These are phyloP conservation scores for Centrapalus pauciflorus DNA, from an alignment of 129 eudicot species.

Conservation along the genomic window DNA sequence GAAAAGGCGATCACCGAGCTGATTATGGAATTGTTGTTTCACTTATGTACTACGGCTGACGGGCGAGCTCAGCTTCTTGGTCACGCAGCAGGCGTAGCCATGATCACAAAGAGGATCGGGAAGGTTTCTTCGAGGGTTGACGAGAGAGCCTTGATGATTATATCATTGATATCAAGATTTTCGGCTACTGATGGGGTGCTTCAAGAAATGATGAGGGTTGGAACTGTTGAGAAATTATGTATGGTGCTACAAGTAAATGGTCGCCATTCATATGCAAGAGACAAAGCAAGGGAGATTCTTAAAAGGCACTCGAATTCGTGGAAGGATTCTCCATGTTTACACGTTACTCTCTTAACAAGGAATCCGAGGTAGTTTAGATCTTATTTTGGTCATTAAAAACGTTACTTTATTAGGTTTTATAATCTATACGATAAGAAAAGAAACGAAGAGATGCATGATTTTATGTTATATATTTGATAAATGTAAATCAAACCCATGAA, in stretches of 20 bases:
- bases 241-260: constrained; percentile 45
- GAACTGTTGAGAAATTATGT: constrained; percentile 45
- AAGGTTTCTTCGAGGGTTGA: constrained; percentile 46
- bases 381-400: constrained; percentile 8
- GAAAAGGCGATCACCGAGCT: constrained; percentile 49
- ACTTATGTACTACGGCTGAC: constrained; percentile 54
- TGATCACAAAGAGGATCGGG: constrained; percentile 44
- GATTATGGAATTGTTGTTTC: constrained; percentile 40
- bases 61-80: constrained; percentile 52
- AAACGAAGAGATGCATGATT: not conserved
- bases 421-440: not conserved
- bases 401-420: not conserved
- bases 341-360: constrained; percentile 32
- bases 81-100: constrained; percentile 61
- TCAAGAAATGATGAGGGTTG: constrained; percentile 50
- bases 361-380: constrained; percentile 14
- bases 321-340: constrained; percentile 53
- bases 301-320: constrained; percentile 51
- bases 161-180: constrained; percentile 39
- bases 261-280: constrained; percentile 34
- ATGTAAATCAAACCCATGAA: not conserved
- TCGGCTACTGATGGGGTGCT: constrained; percentile 43
- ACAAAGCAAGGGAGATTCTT: constrained; percentile 49
- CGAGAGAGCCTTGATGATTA: constrained; percentile 45
- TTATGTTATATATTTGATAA: constrained; percentile 1